Conservation (phyloP, 1,139 yeast species). For the Blastobotrys ciferrii region DNA sequence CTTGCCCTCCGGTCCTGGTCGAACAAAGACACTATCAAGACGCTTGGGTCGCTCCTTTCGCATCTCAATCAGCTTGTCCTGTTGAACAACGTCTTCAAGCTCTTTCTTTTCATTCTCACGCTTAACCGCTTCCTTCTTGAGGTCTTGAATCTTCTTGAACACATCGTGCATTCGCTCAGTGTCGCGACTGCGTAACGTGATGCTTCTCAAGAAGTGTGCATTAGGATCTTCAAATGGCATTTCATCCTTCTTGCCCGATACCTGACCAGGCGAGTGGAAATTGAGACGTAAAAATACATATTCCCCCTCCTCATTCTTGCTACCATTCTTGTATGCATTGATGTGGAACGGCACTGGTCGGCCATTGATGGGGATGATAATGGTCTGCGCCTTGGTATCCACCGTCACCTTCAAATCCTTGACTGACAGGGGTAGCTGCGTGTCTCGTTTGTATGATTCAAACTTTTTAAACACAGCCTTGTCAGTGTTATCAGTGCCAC, state of each 20-base stretch:
- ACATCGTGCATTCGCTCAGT: constrained; percentile 90
- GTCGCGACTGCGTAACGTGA: constrained; percentile 87
- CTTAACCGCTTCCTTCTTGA: constrained; percentile 89
- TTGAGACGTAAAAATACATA: constrained; percentile 86
- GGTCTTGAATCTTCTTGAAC: constrained; percentile 83
- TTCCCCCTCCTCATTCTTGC: constrained; percentile 95
- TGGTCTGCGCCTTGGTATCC: constrained; percentile 84
- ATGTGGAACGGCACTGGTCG: constrained; percentile 98
- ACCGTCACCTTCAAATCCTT: constrained; percentile 84
- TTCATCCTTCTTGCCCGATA: constrained; percentile 66
- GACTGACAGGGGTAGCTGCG: constrained; percentile 82
- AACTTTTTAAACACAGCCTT: constrained; percentile 83
- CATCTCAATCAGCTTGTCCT: constrained; percentile 81
- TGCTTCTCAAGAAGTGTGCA: constrained; percentile 80
- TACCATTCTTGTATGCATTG: constrained; percentile 89
- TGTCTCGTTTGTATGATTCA: constrained; percentile 90
- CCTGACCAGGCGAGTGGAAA: constrained; percentile 89
- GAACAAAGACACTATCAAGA: constrained; percentile 81
- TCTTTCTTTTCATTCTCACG: constrained; percentile 89
- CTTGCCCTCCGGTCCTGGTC: constrained; percentile 96
- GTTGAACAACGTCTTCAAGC: constrained; percentile 91
- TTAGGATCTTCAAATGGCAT: constrained; percentile 91
- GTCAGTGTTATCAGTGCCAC: constrained; percentile 65
- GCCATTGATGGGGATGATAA: constrained; percentile 87
- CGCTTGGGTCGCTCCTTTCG: constrained; percentile 79